phyloP scores from a whole-genome alignment of 2,329 filamentous ascomycete species.

The Aspergillus intermedius region DNA sequence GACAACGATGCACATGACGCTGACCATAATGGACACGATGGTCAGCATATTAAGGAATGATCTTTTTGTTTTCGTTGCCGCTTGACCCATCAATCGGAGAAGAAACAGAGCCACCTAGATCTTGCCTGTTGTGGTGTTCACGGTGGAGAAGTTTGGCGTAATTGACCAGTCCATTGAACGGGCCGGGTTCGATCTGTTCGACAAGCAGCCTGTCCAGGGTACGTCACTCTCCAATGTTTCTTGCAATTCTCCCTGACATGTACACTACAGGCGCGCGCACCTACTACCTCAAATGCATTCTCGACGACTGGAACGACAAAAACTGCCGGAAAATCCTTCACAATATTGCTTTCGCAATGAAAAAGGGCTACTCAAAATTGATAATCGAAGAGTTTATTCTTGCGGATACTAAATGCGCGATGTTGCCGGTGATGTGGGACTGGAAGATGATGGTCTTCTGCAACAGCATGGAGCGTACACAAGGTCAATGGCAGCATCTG shows the following conservation, averaged over 20 bases:
- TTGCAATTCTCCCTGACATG: neutral
- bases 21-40: neutral
- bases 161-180: neutral
- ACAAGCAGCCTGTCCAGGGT: slow-evolving; percentile 9
- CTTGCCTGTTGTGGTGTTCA: neutral
- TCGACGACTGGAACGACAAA: slow-evolving; percentile 37
- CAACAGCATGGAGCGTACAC: slow-evolving; percentile 27
- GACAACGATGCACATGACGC: neutral
- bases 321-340: slow-evolving; percentile 24
- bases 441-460: slow-evolving; percentile 30
- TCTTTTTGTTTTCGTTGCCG: neutral
- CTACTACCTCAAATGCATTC: slow-evolving; percentile 35
- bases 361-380: slow-evolving; percentile 28
- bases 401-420: slow-evolving; percentile 20
- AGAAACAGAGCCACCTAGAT: neutral
- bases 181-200: slow-evolving; percentile 9
- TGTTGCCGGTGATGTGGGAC: slow-evolving; percentile 24
- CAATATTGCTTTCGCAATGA: slow-evolving; percentile 24
- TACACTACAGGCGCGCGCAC: slow-evolving; percentile 20
- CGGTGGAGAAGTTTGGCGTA: neutral
- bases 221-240: too few species aligned
- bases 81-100: neutral
- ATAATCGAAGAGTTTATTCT: slow-evolving; percentile 38
- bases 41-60: neutral
- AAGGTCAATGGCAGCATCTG: slow-evolving; percentile 26